These are phyloP conservation scores for Naganishia liquefaciens DNA, from an alignment of 1,284 basidiomycete species.

Conservation along the genomic window DNA sequence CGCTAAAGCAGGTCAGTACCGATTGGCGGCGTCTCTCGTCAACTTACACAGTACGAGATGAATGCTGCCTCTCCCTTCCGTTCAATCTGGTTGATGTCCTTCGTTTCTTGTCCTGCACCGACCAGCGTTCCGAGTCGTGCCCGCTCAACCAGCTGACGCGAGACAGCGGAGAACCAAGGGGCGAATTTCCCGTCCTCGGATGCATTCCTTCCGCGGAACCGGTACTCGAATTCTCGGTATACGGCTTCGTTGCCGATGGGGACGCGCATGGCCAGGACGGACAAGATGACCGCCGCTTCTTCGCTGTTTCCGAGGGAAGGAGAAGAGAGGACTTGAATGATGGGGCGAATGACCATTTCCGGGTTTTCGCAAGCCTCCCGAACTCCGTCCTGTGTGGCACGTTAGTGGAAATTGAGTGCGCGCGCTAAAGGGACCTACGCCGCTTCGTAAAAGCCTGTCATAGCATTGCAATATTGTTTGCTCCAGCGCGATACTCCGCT, in stretches of 20 bases:
- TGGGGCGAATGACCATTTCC: conserved; percentile 23
- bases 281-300: conserved; percentile 22
- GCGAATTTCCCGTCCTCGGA: conserved; percentile 3
- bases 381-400: conserved; percentile 15
- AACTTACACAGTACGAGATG: conserved; percentile 23
- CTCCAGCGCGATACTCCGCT: conserved; percentile 19
- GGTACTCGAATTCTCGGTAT: conserved; percentile 16
- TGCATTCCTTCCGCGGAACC: conserved; percentile 1
- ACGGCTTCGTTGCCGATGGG: conserved; percentile 24
- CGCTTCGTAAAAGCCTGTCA: conserved; percentile 26
- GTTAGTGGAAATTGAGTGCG: background rate
- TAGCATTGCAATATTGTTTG: conserved; percentile 24
- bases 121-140: conserved; percentile 95
- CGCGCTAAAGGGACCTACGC: background rate
- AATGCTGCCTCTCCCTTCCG: conserved; percentile 21
- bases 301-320: conserved; percentile 21
- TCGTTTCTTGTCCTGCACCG: conserved; percentile 79
- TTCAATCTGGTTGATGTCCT: conserved; percentile 22
- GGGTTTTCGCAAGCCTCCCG: conserved; percentile 24
- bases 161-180: conserved; percentile 11
- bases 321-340: conserved; percentile 18
- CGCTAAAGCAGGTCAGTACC: background rate
- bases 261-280: conserved; percentile 22
- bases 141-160: conserved; percentile 55
- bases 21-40: conserved; percentile 53